Evolutionary conservation across 306 rosid species (phyloP), one percentile per base, ranked within the genome.

Genomic region (Cicer bijugum): DNA sequence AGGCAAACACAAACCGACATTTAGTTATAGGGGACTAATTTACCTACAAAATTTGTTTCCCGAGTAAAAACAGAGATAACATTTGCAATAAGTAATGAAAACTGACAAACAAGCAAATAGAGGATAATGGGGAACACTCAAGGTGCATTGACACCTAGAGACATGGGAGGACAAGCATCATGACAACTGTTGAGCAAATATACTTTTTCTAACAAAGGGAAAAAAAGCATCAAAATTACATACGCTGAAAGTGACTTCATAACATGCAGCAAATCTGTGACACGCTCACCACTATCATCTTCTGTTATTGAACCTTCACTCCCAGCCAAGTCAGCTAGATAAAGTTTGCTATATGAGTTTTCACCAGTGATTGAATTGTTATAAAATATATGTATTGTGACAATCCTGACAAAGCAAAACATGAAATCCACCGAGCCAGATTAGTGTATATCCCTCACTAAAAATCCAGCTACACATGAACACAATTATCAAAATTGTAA

Each of bases 161-260:
- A 62, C 12, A 14, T 38, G 33, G 52, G 33, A 62, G 48, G 47
- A 62, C n/a, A 62, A 62, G 39, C 12, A 15, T 6, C 53, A 23
- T 6, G 38, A 56, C 9, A 44, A 56, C 66, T 35, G 47, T 19
- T 47, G 73, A 70, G 66, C 12, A 76, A 68, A 68, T 55, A 59
- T 43, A 76, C 55, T 62, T n/a, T 63, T 69, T 23, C 51, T 43
- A 71, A 78, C 17, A 19, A 67, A 62, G 65, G 47, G 64, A 76
- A 57, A 45, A 67, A 39, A 53, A 33, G 74, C 52, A 65, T 11
- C 74, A 77, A 62, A 81, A 72, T 46, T 58, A 82, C 96, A 86
- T 94, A 94, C 97, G 93, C 99, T 77, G 99, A 89, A 84, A 94
- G 93, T 64, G 99, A 89, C 80, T 94, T 94, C 99, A 91, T 91